Evolutionary conservation across 768 basidiomycete genomes (phyloP), one percentile per base, ranked within the genome.

Genomic region (Mycena capillaripes): DNA sequence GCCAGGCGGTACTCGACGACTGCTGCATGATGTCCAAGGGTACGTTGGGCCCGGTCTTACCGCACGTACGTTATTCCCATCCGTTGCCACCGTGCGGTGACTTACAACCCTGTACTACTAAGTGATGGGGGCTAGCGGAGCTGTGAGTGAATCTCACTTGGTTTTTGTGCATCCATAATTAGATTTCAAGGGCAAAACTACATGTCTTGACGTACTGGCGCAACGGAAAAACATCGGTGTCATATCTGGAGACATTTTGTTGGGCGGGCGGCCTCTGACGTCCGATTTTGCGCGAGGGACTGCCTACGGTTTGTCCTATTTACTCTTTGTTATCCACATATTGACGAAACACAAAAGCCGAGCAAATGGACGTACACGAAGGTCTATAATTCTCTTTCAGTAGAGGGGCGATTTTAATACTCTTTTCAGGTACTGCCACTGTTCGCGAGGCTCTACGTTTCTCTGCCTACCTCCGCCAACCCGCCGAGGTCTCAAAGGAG

Each of bases 11-110:
- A 85, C 84, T 17, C 85, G 83, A 10, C 86, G 89, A 50, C 84
- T 96, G 12, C 87, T 96, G 42, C 89, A 95, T 76, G 90, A 95
- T 73, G 89, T 96, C 21, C 88, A 86, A 72, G 95, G 95, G 0
- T 96, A 91, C 77, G 93, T 95, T 50, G 92, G 92, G 75, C 96
- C 96, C 12, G 96, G 95, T n/a, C 80, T 96, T 71, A 96, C 95
- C 0, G 96, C 95, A 1, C 86, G n/a, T n/a, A n/a, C n/a, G n/a
- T n/a, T n/a, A n/a, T n/a, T n/a, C n/a, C n/a, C n/a, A n/a, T n/a
- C n/a, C n/a, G n/a, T n/a, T n/a, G n/a, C n/a, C n/a, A n/a, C n/a
- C n/a, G n/a, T n/a, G n/a, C n/a, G n/a, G n/a, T n/a, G n/a, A n/a
- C n/a, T n/a, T n/a, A n/a, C n/a, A n/a, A n/a, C n/a, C n/a, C n/a